Evolutionary conservation across 2,329 filamentous ascomycete species (phyloP).

Genomic region (Gnomoniopsis smithogilvyi): DNA sequence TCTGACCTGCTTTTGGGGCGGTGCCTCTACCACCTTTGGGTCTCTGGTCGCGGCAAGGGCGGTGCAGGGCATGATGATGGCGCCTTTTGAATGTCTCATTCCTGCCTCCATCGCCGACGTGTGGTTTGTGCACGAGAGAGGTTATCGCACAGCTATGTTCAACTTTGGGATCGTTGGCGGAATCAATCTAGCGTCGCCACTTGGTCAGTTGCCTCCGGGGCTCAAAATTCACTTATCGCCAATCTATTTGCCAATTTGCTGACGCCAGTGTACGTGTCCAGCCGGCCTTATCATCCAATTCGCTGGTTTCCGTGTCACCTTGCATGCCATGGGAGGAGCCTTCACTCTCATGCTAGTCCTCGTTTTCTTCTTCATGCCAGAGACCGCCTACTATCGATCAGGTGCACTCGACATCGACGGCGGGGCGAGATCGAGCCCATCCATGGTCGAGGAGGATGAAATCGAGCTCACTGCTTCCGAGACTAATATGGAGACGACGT

Average conservation of each 20-base stretch:
- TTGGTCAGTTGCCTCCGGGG: slow-evolving; percentile 34
- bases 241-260: not conserved
- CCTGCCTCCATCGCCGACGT: slow-evolving; percentile 38
- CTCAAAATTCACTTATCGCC: too few relatives aligned
- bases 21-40: slow-evolving; percentile 27
- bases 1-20: slow-evolving; percentile 32
- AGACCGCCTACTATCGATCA: slow-evolving; percentile 32
- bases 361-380: slow-evolving; percentile 40
- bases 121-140: slow-evolving; percentile 41
- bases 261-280: slow-evolving; percentile 12
- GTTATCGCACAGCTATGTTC: slow-evolving; percentile 36
- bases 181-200: slow-evolving; percentile 37
- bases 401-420: slow-evolving; percentile 33
- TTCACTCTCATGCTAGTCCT: slow-evolving; percentile 34
- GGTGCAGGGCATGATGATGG: slow-evolving; percentile 34
- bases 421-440: slow-evolving; percentile 15
- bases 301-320: slow-evolving; percentile 28
- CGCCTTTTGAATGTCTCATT: slow-evolving; percentile 36
- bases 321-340: slow-evolving; percentile 38
- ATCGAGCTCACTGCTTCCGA: slow-evolving; percentile 13
- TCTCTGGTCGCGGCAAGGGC: slow-evolving; percentile 31
- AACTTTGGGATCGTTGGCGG: slow-evolving; percentile 38
- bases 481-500: not conserved
- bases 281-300: slow-evolving; percentile 36
- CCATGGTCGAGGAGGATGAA: slow-evolving; percentile 20